Base-by-base conservation (phyloP, 176 grass and related monocot genomes). In the Rhynchospora breviuscula region DNA sequence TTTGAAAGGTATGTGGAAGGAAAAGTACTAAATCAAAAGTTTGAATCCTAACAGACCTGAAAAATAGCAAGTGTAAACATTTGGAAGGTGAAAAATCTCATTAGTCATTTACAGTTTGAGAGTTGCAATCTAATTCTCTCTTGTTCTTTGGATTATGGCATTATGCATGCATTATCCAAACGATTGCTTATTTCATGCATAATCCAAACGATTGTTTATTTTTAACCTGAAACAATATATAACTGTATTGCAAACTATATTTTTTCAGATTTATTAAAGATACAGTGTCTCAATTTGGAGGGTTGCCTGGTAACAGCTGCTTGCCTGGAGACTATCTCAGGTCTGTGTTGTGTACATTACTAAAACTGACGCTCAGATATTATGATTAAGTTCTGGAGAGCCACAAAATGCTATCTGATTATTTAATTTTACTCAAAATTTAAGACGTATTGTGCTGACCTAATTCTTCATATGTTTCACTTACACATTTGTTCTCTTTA, bases 291-390 rank as follows among this genome's bases (percentile, higher is more conserved):
- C 63, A 95, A 99, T 78, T 76, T 99, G 78, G 96, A 95, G 85
- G 91, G 93, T 40, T 92, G 91, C 87, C 83, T 86, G 69, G 66
- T 95, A 58, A 99, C 89, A 85, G 83, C 91, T 83, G 86, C 91
- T 89, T 99, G 93, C 86, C 95, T 99, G 87, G 85, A 93, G 72
- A 86, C 81, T 89, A 89, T 99, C 47, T 99, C 96, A 91, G 96
- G 96, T 99, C 44, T 60, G 85, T 31, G 31, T 85, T 80, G 51
- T 81, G 56, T 88, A 9, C 62, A 31, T 25, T 58, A 5, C 77
- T 88, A 9, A 49, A 22, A 10, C 11, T 14, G 1, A 59, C 31
- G 60, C 7, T 35, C 5, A 80, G 35, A 54, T 61, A 44, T 81
- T 3, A 46, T 57, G 3, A 59, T 62, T 15, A 21, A 59, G 14